Evolutionary conservation across 257 asterid species (phyloP).

Genomic region (Solanum chilense): DNA sequence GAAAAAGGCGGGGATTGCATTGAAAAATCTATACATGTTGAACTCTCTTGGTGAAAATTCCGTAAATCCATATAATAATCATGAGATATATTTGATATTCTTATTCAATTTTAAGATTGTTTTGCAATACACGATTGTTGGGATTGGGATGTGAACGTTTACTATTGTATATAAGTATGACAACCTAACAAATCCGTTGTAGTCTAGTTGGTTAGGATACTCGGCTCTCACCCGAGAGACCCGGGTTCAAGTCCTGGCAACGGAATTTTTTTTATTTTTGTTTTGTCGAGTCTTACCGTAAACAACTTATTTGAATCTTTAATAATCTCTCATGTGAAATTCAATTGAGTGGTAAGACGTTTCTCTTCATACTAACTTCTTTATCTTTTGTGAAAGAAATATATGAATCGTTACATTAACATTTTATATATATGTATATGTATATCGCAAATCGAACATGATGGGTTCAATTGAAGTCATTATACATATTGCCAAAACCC

Average conservation of each 20-base stretch:
- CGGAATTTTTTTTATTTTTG: neutral
- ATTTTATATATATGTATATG: neutral
- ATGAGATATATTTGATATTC: neutral
- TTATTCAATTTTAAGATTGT: neutral
- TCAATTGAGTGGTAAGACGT: neutral
- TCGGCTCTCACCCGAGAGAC: constrained; percentile 99
- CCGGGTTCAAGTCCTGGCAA: constrained; percentile 96
- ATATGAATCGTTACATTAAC: neutral
- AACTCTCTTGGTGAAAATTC: neutral
- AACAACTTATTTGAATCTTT: neutral
- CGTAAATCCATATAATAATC: neutral
- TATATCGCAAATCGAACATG: neutral
- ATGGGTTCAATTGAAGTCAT: neutral
- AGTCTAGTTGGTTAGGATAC: constrained; percentile 98
- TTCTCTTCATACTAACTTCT: rapidly evolving
- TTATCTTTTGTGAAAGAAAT: neutral
- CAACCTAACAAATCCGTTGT: constrained; percentile 39
- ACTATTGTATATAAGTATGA: no score
- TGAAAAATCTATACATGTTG: neutral
- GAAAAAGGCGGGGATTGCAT: neutral
- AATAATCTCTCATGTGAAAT: neutral
- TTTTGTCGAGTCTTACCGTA: neutral
- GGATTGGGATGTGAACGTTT: neutral
- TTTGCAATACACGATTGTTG: no score
- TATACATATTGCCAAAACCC: neutral